Evolutionary conservation across 495 filamentous ascomycete genomes (phyloP), one percentile per base, ranked within the genome.

Genomic region (Talaromyces proteolyticus): DNA sequence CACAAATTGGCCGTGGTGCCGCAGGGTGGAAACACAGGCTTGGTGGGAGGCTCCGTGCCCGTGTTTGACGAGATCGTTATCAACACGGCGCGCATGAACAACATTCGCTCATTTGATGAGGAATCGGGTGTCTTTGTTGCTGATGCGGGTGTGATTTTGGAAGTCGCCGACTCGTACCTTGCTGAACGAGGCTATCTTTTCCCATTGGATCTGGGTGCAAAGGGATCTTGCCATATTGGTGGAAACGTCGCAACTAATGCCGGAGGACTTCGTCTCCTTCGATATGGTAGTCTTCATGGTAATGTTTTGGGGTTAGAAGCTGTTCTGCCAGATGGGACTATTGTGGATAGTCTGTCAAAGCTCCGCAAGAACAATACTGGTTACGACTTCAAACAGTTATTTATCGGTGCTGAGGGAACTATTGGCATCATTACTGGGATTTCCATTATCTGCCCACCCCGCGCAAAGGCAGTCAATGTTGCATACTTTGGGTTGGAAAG

Each of bases 191-290:
- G 77, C 11, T 82, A 95, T 64, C 84, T 96, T 50, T 98, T 97
- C 72, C 93, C 93, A 21, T 73, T 98, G 47, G 93, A 98, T 63
- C 80, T 98, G 17, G 93, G 93, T 52, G 93, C 93, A 1, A 98
- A 98, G 71, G 93, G 93, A 7, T 95, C 89, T 8, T 97, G 94
- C 70, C 94, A 97, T 44, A 85, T 98, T 51, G 93, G 94, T 51
- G 93, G 94, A n/a, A 97, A 96, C 60, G 86, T 97, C n/a, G 82
- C 93, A 0, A 95, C 92, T 26, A 98, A 98, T 57, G 93, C 93
- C 1, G 93, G 93, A 43, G 93, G 93, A 0, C 77, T 98, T 26
- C 81, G 93, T 37, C 73, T 98, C 12, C 76, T 98, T 19, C 81
- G 93, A 25, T 98, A 98, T 65, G 93, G 93, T 29, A 93, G 86